These are phyloP conservation scores for Paecilomyces formosus DNA, from an alignment of 2,329 filamentous ascomycete species.

Conservation along the genomic window DNA sequence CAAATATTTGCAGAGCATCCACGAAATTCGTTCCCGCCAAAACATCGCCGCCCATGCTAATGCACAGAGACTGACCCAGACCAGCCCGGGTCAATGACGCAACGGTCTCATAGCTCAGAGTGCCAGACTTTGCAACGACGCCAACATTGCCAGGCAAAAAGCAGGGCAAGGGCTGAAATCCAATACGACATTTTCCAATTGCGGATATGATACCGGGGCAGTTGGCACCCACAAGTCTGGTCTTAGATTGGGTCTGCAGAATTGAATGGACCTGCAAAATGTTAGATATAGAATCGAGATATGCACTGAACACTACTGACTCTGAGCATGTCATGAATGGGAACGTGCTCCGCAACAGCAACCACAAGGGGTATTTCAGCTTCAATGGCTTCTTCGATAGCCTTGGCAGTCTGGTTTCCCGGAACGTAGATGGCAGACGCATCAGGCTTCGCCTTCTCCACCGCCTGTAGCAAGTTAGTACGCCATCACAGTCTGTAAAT, in stretches of 20 bases:
- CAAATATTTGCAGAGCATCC: constrained; percentile 61
- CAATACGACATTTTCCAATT: constrained; percentile 61
- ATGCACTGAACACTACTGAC: constrained; percentile 33
- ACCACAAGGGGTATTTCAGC: constrained; percentile 72
- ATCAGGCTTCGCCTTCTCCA: constrained; percentile 63
- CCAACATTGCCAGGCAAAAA: constrained; percentile 64
- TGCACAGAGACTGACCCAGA: constrained; percentile 67
- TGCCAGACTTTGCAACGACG: constrained; percentile 74
- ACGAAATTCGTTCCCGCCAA: constrained; percentile 67
- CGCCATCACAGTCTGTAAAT: neutral
- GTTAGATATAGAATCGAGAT: constrained; percentile 1
- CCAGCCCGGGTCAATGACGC: constrained; percentile 67
- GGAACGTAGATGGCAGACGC: constrained; percentile 75
- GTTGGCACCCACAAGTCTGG: constrained; percentile 71
- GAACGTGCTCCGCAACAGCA: constrained; percentile 73
- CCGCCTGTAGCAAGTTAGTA: constrained; percentile 42
- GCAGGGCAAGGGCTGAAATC: constrained; percentile 69
- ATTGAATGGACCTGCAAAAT: constrained; percentile 55
- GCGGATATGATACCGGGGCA: constrained; percentile 74
- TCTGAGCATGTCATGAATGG: constrained; percentile 67
- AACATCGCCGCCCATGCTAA: constrained; percentile 71
- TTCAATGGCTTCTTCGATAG: constrained; percentile 73
- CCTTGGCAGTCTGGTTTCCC: constrained; percentile 62
- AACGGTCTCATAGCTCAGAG: constrained; percentile 72
- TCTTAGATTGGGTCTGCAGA: constrained; percentile 62